phyloP scores from a whole-genome alignment of 805 yeast genomes.

The Candida cerambycidarum region DNA sequence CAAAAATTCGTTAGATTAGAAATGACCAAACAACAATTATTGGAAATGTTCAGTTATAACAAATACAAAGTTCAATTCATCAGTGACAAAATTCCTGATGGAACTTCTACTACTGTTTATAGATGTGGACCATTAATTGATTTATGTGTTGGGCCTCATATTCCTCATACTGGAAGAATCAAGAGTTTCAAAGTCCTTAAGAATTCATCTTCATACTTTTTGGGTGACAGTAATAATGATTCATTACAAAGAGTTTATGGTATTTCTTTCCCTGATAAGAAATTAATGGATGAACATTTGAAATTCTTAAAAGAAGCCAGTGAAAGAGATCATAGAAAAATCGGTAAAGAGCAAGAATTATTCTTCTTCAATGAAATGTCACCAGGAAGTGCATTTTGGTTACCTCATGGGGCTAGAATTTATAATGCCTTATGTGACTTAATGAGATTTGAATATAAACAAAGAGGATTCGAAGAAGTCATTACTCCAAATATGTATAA shows the following conservation, averaged over 20 bases:
- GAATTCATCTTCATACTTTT: conserved; percentile 93
- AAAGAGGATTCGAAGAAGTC: conserved; percentile 96
- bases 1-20: conserved; percentile 93
- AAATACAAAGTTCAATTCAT: conserved; percentile 91
- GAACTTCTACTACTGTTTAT: conserved; percentile 93
- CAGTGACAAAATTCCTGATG: conserved; percentile 88
- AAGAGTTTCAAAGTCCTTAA: conserved; percentile 92
- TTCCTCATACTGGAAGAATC: conserved; percentile 95
- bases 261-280: conserved; percentile 97
- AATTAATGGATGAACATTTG: conserved; percentile 90
- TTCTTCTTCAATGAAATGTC: conserved; percentile 95
- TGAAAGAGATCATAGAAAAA: conserved; percentile 91
- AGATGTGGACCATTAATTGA: conserved; percentile 97
- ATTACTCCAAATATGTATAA: conserved; percentile 99
- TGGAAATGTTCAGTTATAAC: conserved; percentile 93
- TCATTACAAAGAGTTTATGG: conserved; percentile 97
- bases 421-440: conserved; percentile 83
- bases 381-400: conserved; percentile 98
- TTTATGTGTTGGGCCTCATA: conserved; percentile 96
- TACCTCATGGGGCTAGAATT: conserved; percentile 98
- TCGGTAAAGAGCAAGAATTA: conserved; percentile 95
- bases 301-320: conserved; percentile 96
- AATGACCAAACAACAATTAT: conserved; percentile 85
- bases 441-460: conserved; percentile 80
- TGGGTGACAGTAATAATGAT: conserved; percentile 90